Percentiles rank a stretch among this genome's conserved stretches.
phyloP scores from a whole-genome alignment of 345 rosid genomes.

The Eucalyptus fibrosa region DNA sequence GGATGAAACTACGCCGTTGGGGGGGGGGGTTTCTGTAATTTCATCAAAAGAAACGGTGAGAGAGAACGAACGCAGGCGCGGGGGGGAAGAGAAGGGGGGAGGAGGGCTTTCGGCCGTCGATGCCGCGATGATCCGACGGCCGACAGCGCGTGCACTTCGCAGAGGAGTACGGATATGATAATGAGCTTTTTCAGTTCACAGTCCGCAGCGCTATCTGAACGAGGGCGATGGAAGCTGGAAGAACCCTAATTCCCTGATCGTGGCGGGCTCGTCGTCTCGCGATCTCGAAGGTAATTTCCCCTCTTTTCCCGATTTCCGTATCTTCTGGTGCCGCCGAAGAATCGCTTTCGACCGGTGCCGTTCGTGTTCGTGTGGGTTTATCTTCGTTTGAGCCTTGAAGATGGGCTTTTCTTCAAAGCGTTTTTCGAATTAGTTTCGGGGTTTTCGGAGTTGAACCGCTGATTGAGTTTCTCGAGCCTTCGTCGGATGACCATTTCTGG shows the following conservation, averaged over 20 bases:
- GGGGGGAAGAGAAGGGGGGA: too few relatives aligned
- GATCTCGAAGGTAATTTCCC: neutral
- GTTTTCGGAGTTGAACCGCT: neutral
- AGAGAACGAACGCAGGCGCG: too few relatives aligned
- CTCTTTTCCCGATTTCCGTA: neutral
- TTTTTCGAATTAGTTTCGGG: neutral
- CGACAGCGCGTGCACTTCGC: fast-evolving
- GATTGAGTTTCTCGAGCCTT: neutral
- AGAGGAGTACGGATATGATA: neutral
- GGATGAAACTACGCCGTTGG: too few relatives aligned
- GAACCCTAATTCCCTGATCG: neutral
- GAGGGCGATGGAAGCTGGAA: neutral
- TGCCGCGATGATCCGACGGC: neutral
- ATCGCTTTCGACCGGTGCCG: neutral
- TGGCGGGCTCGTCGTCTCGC: neutral
- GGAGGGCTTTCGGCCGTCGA: neutral
- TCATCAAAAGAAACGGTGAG: too few relatives aligned
- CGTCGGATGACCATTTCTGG: neutral
- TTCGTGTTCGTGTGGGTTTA: neutral
- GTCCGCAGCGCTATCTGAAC: neutral
- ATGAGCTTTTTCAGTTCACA: neutral
- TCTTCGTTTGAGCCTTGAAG: neutral
- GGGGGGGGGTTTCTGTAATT: too few relatives aligned
- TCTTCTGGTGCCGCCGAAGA: neutral
- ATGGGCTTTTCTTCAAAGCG: neutral